Evolutionary conservation across 2,329 filamentous ascomycete species (phyloP), one percentile per base, ranked within the genome.

Genomic region (Bisporella sp.): DNA sequence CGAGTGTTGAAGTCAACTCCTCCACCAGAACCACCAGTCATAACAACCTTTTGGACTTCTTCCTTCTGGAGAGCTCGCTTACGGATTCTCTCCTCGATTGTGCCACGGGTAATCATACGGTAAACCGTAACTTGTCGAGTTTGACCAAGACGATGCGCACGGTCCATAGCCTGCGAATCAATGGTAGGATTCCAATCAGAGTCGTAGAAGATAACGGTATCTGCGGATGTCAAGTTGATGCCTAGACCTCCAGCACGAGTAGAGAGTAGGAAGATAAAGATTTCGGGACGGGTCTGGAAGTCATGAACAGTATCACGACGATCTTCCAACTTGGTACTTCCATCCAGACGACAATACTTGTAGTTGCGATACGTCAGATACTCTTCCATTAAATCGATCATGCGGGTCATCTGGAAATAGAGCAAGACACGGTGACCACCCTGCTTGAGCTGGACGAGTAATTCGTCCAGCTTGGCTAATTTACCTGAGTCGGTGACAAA

Each of bases 331-430:
- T 97, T 99, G 41, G 93, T 99, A 13, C 90, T 96, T 65, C 93
- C 93, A 63, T 99, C 93, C 42, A 99, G 78, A 53, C 93, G 88
- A 63, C 92, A 95, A 72, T 96, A 99, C 70, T 95, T 96, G 83
- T 96, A 97, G 72, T 97, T 96, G 67, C 93, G 89, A 73, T 97
- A 97, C 0, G 93, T 97, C 52, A 99, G 76, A 62, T 97, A 99
- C 70, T 99, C 93, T 68, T 99, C 93, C 88, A 97, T 97, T 54
- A 99, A 75, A 67, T 99, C 92, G 65, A 99, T 97, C 93, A 99
- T 99, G 65, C 89, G 87, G 4, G 93, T 99, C 93, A 99, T 99
- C 75, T 99, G 93, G 87, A 99, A 99, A 77, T 99, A 99, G 21
- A 99, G 75, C 48, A 99, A 76, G 28, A 99, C 93, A 64, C 93